phyloP scores from a whole-genome alignment of 2,329 filamentous ascomycete species.

The Spiromastix sp. region DNA sequence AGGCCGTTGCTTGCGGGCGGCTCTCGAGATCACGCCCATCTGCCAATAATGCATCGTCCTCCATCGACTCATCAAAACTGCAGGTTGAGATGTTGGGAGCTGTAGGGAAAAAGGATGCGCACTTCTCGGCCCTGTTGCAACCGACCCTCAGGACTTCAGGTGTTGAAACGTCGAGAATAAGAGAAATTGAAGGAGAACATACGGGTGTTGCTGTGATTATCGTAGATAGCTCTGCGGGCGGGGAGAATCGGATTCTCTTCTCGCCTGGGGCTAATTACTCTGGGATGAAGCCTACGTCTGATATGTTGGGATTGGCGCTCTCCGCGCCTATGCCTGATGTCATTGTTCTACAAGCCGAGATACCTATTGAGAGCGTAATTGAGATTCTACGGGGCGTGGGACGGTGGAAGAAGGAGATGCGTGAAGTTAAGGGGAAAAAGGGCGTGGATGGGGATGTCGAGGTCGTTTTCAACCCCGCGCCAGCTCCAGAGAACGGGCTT shows the following conservation, averaged over 20 bases:
- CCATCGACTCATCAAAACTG: slow-evolving; percentile 18
- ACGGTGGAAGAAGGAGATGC: slow-evolving; percentile 33
- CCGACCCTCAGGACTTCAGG: slow-evolving; percentile 50
- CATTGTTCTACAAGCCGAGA: slow-evolving; percentile 69
- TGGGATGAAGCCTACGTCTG: slow-evolving; percentile 29
- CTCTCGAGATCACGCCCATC: slow-evolving; percentile 50
- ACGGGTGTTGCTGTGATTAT: slow-evolving; percentile 67
- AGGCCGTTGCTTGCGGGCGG: slow-evolving; percentile 80
- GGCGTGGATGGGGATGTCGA: slow-evolving; percentile 37
- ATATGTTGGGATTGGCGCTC: slow-evolving; percentile 29
- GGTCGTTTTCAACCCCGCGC: slow-evolving; percentile 79
- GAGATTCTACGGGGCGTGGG: slow-evolving; percentile 41
- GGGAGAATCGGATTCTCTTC: slow-evolving; percentile 66
- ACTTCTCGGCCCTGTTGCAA: slow-evolving; percentile 53
- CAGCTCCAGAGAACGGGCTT: slow-evolving; percentile 63
- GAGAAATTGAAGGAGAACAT: slow-evolving; percentile 35
- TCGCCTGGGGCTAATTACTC: slow-evolving; percentile 58
- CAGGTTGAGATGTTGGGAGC: slow-evolving; percentile 62
- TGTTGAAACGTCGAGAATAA: slow-evolving; percentile 49
- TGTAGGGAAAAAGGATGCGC: slow-evolving; percentile 51
- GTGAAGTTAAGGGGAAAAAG: slow-evolving; percentile 23
- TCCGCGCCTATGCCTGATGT: slow-evolving; percentile 44
- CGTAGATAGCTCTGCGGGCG: slow-evolving; percentile 59
- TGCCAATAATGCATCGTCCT: slow-evolving; percentile 12
- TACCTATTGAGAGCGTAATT: slow-evolving; percentile 56